Evolutionary conservation across 768 basidiomycete genomes (phyloP).

Genomic region (Pleurotus djamor): DNA sequence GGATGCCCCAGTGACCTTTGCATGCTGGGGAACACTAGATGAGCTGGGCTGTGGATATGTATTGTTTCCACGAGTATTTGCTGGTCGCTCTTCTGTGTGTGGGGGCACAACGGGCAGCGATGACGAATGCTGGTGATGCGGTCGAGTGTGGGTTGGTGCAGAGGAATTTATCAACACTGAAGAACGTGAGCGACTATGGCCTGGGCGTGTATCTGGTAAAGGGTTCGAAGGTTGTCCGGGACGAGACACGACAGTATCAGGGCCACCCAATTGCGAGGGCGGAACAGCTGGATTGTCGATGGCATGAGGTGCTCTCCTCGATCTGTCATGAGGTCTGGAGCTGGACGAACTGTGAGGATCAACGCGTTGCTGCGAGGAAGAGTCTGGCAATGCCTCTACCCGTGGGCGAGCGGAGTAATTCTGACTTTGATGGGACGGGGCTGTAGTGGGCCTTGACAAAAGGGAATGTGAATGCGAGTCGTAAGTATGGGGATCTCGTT

Average conservation of each 20-base stretch:
- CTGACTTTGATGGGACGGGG: not conserved
- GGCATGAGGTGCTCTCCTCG: not conserved
- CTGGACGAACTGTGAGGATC: not conserved
- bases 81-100: slow-evolving; percentile 4
- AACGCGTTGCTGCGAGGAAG: no score
- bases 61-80: not conserved
- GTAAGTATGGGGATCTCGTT: not conserved
- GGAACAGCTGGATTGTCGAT: not conserved
- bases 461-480: no score
- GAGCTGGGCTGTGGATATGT: not conserved
- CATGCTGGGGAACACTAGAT: not conserved
- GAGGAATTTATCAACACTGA: slow-evolving; percentile 7
- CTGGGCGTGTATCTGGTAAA: not conserved
- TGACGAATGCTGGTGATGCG: slow-evolving; percentile 31
- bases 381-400: not conserved
- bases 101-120: slow-evolving; percentile 27
- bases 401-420: not conserved
- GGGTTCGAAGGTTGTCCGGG: not conserved
- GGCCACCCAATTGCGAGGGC: not conserved
- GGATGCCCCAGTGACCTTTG: slow-evolving; percentile 2
- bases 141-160: slow-evolving; percentile 2
- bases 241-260: not conserved
- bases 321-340: not conserved
- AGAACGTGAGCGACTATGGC: not conserved
- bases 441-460: no score